Conservation (phyloP, 1,139 yeast genomes). For the Lodderomyces theae region DNA sequence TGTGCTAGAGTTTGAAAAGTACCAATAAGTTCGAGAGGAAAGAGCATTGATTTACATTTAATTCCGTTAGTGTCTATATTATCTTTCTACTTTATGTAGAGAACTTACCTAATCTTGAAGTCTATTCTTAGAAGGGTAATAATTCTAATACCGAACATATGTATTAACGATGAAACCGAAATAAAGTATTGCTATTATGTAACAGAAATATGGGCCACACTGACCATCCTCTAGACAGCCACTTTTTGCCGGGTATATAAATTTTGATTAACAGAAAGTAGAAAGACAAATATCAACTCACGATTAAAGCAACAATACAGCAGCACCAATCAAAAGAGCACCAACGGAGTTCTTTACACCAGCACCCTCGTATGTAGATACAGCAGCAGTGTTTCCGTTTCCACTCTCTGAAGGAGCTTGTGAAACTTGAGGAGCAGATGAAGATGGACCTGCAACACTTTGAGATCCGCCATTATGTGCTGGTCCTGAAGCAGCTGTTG, state of each 20-base stretch:
- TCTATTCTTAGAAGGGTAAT: too few relatives aligned
- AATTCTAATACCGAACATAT: too few relatives aligned
- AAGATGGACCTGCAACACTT: background rate
- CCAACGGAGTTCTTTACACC: slow-evolving; percentile 11
- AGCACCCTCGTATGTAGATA: slow-evolving; percentile 8
- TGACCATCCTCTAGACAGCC: background rate
- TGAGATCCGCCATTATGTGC: background rate
- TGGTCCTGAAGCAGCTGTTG: slow-evolving; percentile 3
- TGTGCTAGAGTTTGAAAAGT: too few relatives aligned
- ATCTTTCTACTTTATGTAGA: too few relatives aligned
- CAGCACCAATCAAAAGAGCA: slow-evolving; percentile 10
- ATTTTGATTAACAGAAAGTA: background rate
- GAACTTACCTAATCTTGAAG: too few relatives aligned
- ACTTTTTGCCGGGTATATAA: background rate
- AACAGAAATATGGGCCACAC: too few relatives aligned
- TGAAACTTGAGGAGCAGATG: slow-evolving; percentile 2
- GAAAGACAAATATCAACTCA: background rate
- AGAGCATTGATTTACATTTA: too few relatives aligned
- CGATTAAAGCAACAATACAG: slow-evolving; percentile 10
- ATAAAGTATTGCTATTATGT: too few relatives aligned
- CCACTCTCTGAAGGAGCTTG: slow-evolving; percentile 4
- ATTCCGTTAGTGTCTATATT: too few relatives aligned
- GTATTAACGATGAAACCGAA: too few relatives aligned
- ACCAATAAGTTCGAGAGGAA: too few relatives aligned
- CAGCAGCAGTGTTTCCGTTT: slow-evolving; percentile 3